Evolutionary conservation across 495 filamentous ascomycete species (phyloP).

Genomic region (Daldinia grandis): DNA sequence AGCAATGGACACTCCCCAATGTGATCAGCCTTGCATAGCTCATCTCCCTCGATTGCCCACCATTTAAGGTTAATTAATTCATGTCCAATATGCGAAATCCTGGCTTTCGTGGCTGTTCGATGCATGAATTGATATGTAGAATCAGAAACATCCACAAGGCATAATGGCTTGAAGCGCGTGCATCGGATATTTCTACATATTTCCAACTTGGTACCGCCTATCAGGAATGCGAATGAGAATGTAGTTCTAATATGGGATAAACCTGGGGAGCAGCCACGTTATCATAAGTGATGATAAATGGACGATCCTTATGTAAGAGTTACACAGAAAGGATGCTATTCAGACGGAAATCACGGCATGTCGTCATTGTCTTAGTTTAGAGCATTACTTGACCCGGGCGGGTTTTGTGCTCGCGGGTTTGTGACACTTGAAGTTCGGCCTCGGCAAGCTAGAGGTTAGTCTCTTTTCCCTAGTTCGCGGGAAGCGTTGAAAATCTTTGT

Average conservation of each 20-base stretch:
- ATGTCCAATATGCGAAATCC: not conserved
- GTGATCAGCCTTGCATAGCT: conserved; percentile 24
- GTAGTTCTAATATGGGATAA: not conserved
- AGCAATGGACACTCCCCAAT: not conserved
- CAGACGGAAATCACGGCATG: conserved; percentile 10
- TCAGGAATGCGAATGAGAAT: not conserved
- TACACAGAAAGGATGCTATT: not conserved
- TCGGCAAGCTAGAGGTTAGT: not conserved
- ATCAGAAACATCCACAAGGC: not conserved
- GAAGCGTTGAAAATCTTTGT: not conserved
- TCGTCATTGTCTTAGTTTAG: conserved; percentile 21
- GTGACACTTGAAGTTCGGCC: not conserved
- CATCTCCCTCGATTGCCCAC: conserved; percentile 19
- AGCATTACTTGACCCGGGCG: not conserved
- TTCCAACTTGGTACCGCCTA: not conserved
- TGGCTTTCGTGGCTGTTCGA: not conserved
- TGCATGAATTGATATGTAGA: no score
- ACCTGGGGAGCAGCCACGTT: not conserved
- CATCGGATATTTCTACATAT: not conserved
- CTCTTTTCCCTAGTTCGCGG: not conserved
- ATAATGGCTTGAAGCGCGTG: not conserved
- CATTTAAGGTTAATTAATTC: conserved; percentile 1
- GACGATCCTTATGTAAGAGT: not conserved
- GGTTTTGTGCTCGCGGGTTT: not conserved
- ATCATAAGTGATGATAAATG: not conserved